These are phyloP conservation scores for Pelargonium citronellum DNA, from an alignment of 441 rosid species.

Conservation along the genomic window DNA sequence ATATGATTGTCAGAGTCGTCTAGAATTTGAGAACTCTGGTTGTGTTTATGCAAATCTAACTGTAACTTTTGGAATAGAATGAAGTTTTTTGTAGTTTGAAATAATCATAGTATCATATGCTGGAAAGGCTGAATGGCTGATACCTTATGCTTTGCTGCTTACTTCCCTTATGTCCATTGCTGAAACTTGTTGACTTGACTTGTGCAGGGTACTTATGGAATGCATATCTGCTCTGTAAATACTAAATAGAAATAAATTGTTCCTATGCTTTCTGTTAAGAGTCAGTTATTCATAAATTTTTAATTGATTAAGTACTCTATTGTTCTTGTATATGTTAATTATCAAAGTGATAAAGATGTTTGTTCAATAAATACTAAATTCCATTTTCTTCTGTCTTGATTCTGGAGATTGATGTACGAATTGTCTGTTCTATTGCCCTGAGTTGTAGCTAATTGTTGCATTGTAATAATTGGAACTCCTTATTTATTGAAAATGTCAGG, in stretches of 20 bases:
- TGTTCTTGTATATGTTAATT: neutral
- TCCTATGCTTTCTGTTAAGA: neutral
- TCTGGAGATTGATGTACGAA: neutral
- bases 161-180: neutral
- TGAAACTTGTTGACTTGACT: neutral
- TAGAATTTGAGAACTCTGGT: neutral
- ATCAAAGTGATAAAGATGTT: neutral
- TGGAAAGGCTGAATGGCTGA: too few species aligned
- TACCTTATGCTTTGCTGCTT: too few species aligned
- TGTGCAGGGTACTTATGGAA: neutral
- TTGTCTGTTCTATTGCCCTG: neutral
- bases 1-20: neutral
- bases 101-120: too few species aligned
- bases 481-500: slow-evolving; percentile 36
- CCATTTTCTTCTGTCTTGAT: neutral
- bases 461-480: neutral
- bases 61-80: neutral
- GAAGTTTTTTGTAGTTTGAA: neutral
- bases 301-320: neutral
- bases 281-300: too few species aligned
- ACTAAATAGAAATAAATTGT: neutral
- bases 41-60: neutral
- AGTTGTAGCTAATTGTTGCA: neutral
- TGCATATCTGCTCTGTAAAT: neutral
- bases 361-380: neutral